Base-by-base conservation (phyloP, 23 red algal species). In the Gracilaria gracilis region DNA sequence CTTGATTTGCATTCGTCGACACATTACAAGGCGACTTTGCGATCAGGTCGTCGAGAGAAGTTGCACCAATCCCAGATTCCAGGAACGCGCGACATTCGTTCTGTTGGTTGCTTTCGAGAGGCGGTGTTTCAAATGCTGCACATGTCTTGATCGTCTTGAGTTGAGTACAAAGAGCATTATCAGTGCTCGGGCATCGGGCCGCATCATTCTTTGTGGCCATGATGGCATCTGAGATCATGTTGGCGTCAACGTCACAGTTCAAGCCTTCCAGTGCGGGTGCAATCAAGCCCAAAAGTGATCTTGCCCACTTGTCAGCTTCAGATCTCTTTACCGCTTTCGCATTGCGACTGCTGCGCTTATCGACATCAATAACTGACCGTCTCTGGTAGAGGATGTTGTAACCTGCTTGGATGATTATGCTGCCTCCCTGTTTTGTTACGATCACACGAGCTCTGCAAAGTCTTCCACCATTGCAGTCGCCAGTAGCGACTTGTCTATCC, bases 161-260 rank as follows among this genome's bases (percentile, higher is more conserved):
- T 39, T n/a, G 31, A 73, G 33, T 44, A 44, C 67, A 73, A 5
- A 73, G 35, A 37, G 67, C 8, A 44, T 44, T 40, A n/a, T 40
- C 67, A 44, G 67, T 73, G 1, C 34, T 73, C 1, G 67, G 67
- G 44, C 67, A 73, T 2, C 34, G 8, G 9, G 20, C 9, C 6
- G 38, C 67, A 44, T 73, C 67, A 24, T 73, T 29, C 67, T 73
- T 73, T 2, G 67, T 40, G 36, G 2, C 9, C 67, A 73, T 73
- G 67, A 44, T 73, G 67, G 67, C 67, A 44, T 73, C 67, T 2
- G 67, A 37, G 34, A 73, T 40, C 67, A 73, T 73, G 2, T 15
- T 11, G 9, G 19, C 35, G 28, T 8, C 5, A 3, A 73, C 36
- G 3, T 73, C 67, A 44, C 67, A 73, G 4, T 44, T 24, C 28